A percentile compares a stretch with the other conserved stretches of the same genome.
Evolutionary conservation across 2,329 filamentous ascomycete species (phyloP).

Genomic region (Claviceps maximensis): DNA sequence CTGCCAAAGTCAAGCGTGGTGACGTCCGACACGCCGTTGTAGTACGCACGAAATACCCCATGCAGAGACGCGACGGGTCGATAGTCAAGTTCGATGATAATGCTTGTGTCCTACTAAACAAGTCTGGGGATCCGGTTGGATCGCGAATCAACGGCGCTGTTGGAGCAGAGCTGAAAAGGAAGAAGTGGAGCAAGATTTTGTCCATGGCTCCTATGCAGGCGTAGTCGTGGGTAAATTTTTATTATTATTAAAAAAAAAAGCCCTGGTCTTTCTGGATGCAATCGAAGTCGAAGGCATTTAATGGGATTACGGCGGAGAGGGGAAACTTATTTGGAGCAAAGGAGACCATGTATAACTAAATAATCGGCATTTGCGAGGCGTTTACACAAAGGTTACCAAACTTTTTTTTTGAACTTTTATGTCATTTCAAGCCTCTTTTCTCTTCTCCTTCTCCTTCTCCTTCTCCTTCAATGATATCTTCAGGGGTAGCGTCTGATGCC

Average conservation of each 20-base stretch:
- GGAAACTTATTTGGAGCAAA: constrained; percentile 7
- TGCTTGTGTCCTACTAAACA: constrained; percentile 93
- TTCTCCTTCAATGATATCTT: not conserved
- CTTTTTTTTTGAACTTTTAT: constrained; percentile 4
- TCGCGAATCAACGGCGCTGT: constrained; percentile 87
- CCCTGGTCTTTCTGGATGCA: not conserved
- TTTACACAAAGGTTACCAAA: constrained; percentile 15
- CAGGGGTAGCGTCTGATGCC: not conserved
- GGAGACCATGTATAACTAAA: constrained; percentile 21
- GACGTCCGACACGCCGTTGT: constrained; percentile 95
- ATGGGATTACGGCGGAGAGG: constrained; percentile 8
- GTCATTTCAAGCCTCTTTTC: not conserved
- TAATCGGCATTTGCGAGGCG: constrained; percentile 23
- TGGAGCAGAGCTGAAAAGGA: constrained; percentile 74
- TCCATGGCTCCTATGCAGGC: constrained; percentile 71
- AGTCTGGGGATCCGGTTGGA: constrained; percentile 89
- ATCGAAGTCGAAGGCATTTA: not conserved
- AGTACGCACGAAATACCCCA: constrained; percentile 80
- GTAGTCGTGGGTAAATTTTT: constrained; percentile 22
- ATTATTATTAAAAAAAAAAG: no score
- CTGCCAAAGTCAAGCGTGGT: constrained; percentile 88
- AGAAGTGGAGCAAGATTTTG: constrained; percentile 97
- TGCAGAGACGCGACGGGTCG: constrained; percentile 76
- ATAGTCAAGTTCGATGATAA: constrained; percentile 95
- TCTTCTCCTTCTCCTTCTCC: not conserved